Base-by-base conservation (phyloP, 108 stramenopile genomes). In the Fragilariopsis cylindrus region DNA sequence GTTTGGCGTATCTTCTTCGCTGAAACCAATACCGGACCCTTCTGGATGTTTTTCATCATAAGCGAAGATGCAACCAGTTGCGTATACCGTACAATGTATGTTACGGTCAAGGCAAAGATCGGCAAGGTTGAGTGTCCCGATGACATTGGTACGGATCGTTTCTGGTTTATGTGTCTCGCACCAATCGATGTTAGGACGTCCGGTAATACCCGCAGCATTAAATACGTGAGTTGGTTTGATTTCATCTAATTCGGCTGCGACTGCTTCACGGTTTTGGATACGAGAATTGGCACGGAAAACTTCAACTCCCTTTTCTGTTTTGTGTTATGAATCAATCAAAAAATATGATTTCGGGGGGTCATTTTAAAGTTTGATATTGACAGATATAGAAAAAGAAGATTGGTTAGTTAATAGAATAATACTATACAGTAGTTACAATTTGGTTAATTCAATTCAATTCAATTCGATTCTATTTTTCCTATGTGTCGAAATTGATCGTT, bases 111-210 rank as follows among this genome's bases (percentile, higher is more conserved):
- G 80, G 76, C 94, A 94, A 2, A 97, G 69, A 75, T 99, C 98
- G 16, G 96, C 96, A 16, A 98, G 71, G 81, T 95, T 98, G 50
- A 99, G 75, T 1, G 97, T 97, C 64, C 99, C 99, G 65, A 98
- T 93, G 30, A 99, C 98, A 75, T 99, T 99, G 65, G 96, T 87
- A 13, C 98, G 91, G 67, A 99, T 92, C 7, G 98, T 98, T 55
- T 97, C 97, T 18, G 88, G 93, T 74, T 95, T 96, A 84, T 99
- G 85, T 67, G 90, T 90, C 69, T 99, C 99, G 72, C 99, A 99
- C 99, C 99, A 99, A 81, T 99, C 99, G 73, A 99, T 98, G 87
- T 99, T 99, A 55, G 99, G 99, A 39, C 98, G 96, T 72, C 99
- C 99, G n/a, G 99, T 99, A 77, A 99, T 98, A 39, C 99, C 99